Evolutionary conservation across 2,329 filamentous ascomycete genomes (phyloP), one percentile per base, ranked within the genome.

Genomic region (Fusarium sambucinum): DNA sequence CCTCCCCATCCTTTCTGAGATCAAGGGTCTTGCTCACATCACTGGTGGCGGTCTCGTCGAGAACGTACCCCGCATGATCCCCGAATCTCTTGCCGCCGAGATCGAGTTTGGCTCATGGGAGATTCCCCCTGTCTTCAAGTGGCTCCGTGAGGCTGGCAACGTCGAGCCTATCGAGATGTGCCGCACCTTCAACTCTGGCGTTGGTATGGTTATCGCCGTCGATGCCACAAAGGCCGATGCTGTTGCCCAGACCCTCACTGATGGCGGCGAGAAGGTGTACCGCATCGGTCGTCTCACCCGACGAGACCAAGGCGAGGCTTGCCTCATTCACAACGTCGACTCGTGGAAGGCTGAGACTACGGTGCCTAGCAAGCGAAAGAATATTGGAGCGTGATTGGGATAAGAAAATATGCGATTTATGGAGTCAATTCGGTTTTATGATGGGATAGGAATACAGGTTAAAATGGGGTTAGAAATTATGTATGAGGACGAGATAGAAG

Each of bases 1-100:
- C 23, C 87, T 98, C 12, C 86, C 89, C 48, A 87, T 91, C 1
- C 80, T 87, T 23, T 81, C 85, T 12, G 83, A 93, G 40, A 85
- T 98, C 78, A 97, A 97, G 82, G 96, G 96, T 54, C 91, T 98
- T 79, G 92, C 96, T 13, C 96, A 99, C 81, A 98, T 99, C 81
- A 99, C 96, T 0, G 96, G 96, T 51, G 96, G 96, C 64, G 96
- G 96, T 13, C 86, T 99, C 21, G 85, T 91, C 19, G 96, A 99
- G 81, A 99, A 99, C 79, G 91, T 99, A 27, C 96, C 96, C 30
- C 90, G 96, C 69, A 97, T 97, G 92, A 85, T 99, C 19, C 96
- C 96, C 3, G 79, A 86, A 33, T 83, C 89, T 45, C 87, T 99
- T 8, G 87, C 91, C 3, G 95, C 94, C 3, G 88, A 93, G 76